Percentiles rank a stretch among this genome's conserved stretches.
Evolutionary conservation across 345 rosid genomes (phyloP).

Genomic region (Eucalyptus sp.): DNA sequence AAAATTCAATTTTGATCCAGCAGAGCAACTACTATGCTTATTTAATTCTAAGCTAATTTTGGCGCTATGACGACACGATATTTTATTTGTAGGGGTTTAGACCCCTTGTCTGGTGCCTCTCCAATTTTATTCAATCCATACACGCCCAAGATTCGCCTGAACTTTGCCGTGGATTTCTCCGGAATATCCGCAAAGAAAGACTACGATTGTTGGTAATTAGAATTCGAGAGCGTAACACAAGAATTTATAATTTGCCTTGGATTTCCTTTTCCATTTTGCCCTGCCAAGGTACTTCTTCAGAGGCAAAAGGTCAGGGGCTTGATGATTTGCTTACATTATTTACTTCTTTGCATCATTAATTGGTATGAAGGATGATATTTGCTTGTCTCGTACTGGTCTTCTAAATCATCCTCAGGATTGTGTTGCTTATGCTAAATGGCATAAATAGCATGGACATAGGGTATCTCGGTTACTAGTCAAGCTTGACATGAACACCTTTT

Average conservation of each 20-base stretch:
- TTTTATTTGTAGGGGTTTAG: not conserved
- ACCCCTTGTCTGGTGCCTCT: not conserved
- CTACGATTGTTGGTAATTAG: not conserved
- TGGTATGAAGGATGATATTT: not conserved
- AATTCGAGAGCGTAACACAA: not conserved
- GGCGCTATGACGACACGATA: not conserved
- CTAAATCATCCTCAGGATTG: not conserved
- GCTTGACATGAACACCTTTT: not conserved
- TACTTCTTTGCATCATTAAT: not conserved
- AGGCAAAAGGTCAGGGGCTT: not conserved
- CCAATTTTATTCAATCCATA: not conserved
- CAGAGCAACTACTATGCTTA: not conserved
- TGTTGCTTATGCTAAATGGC: not conserved
- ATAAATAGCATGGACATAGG: not conserved
- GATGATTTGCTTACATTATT: not conserved
- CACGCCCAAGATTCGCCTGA: not conserved
- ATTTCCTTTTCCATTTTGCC: not conserved
- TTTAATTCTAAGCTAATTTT: not conserved
- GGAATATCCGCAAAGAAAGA: not conserved
- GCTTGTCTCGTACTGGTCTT: not conserved
- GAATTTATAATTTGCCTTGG: not conserved
- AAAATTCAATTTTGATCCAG: not conserved
- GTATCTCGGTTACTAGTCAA: rapidly evolving
- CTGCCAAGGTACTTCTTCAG: not conserved
- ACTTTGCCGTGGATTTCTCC: not conserved